These are phyloP conservation scores for Ophiostoma ulmi DNA, from an alignment of 2,329 filamentous ascomycete genomes.

Conservation along the genomic window DNA sequence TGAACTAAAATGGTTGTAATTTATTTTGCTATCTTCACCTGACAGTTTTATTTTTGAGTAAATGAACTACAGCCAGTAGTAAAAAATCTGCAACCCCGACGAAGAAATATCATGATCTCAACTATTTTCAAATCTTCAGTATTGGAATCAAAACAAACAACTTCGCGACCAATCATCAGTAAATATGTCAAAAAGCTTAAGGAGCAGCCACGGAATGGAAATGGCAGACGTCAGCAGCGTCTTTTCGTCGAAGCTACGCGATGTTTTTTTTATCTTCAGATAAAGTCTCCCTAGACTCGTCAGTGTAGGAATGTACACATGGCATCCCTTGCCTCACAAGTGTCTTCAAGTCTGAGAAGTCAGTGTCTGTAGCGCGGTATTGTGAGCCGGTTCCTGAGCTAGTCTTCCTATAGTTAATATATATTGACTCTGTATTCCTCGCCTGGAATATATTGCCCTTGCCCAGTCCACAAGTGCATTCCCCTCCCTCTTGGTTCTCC, in stretches of 20 bases:
- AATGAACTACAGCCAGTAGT: neutral
- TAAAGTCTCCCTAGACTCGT: neutral
- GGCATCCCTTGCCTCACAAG: conserved; percentile 5
- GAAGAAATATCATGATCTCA: neutral
- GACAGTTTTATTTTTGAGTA: too few species aligned
- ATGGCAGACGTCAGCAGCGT: neutral
- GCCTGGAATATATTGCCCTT: neutral
- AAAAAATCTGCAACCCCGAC: neutral
- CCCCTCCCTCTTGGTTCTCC: neutral
- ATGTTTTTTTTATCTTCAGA: conserved; percentile 3
- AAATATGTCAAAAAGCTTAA: neutral
- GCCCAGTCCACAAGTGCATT: neutral
- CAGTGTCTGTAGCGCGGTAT: neutral
- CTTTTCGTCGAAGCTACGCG: neutral
- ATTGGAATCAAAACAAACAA: neutral
- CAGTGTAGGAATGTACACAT: conserved; percentile 6
- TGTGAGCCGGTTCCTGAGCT: neutral
- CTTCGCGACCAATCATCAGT: neutral
- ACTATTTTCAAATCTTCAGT: neutral
- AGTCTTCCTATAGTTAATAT: neutral
- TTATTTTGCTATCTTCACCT: too few species aligned
- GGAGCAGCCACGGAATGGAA: neutral
- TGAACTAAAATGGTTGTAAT: too few species aligned
- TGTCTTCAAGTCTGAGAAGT: neutral
- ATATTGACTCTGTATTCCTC: conserved; percentile 15